phyloP scores from a whole-genome alignment of 148 eudicot species.

The Mesembryanthemum crystallinum region DNA sequence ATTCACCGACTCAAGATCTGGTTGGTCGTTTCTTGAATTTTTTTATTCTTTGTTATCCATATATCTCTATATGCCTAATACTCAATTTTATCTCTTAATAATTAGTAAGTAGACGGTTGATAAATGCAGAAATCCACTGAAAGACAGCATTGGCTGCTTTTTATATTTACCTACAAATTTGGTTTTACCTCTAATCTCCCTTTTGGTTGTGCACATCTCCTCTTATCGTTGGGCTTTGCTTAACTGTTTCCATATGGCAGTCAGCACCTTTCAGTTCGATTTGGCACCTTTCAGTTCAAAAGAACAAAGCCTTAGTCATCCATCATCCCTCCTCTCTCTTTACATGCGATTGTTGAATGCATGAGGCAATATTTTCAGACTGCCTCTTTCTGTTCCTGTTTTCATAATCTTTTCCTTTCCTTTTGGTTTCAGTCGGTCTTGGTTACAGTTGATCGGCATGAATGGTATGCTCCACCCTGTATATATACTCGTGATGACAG shows the following conservation, averaged over 20 bases:
- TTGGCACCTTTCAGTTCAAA: too few relatives aligned
- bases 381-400: background rate
- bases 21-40: background rate
- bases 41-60: background rate
- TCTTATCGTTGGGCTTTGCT: background rate
- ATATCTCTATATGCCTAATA: too few relatives aligned
- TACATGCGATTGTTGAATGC: background rate
- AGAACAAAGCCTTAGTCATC: too few relatives aligned
- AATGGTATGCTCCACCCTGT: constrained; percentile 90
- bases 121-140: too few relatives aligned
- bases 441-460: constrained; percentile 93
- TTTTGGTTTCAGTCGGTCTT: constrained; percentile 69
- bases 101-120: too few relatives aligned
- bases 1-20: background rate
- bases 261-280: too few relatives aligned
- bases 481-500: constrained; percentile 79
- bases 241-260: too few relatives aligned
- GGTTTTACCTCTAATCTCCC: background rate
- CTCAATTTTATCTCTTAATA: too few relatives aligned
- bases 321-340: background rate
- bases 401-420: constrained; percentile 8
- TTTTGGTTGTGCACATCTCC: background rate
- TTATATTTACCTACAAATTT: background rate
- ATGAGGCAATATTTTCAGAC: background rate
- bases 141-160: background rate